Percentiles rank a stretch among this genome's conserved stretches.
Conservation (phyloP, 192 early-diverging fungal genomes). For the Spizellomyces sp. region DNA sequence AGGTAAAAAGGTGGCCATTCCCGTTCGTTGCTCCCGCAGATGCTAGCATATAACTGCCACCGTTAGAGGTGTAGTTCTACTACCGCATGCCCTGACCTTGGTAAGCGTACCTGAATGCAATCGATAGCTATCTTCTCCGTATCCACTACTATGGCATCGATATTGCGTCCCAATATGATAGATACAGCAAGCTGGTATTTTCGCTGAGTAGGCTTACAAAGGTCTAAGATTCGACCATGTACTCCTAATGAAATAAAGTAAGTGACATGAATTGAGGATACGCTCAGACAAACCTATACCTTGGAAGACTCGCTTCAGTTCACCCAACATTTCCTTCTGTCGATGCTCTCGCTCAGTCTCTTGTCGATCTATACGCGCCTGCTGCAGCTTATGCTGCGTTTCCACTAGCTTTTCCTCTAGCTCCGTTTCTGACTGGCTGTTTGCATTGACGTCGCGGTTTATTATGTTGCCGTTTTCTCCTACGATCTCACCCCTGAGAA, state of each 20-base stretch:
- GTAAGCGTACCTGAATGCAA: conserved; percentile 83
- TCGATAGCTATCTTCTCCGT: conserved; percentile 89
- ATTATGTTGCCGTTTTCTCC: no score
- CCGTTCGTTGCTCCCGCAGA: conserved; percentile 87
- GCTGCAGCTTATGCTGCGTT: conserved; percentile 72
- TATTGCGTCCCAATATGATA: conserved; percentile 84
- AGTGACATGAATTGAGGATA: no score
- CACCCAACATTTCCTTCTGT: conserved; percentile 75
- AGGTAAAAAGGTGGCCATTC: conserved; percentile 93
- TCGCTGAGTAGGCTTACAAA: conserved; percentile 90
- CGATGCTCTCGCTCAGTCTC: conserved; percentile 80
- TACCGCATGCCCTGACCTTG: no score
- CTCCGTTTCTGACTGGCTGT: conserved; percentile 69
- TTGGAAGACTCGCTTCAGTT: conserved; percentile 82
- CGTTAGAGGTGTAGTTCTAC: no score
- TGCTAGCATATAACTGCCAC: conserved; percentile 57
- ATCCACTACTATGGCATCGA: conserved; percentile 96
- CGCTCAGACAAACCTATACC: conserved; percentile 41
- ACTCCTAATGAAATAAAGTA: conserved; percentile 56
- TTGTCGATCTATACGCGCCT: conserved; percentile 79
- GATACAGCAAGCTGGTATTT: conserved; percentile 88
- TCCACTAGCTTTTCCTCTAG: conserved; percentile 85
- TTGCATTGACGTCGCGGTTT: no score
- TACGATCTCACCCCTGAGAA: no score
- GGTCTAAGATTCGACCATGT: conserved; percentile 83